Conservation (phyloP, 2,329 filamentous ascomycete genomes). For the Hortaea sp. region DNA sequence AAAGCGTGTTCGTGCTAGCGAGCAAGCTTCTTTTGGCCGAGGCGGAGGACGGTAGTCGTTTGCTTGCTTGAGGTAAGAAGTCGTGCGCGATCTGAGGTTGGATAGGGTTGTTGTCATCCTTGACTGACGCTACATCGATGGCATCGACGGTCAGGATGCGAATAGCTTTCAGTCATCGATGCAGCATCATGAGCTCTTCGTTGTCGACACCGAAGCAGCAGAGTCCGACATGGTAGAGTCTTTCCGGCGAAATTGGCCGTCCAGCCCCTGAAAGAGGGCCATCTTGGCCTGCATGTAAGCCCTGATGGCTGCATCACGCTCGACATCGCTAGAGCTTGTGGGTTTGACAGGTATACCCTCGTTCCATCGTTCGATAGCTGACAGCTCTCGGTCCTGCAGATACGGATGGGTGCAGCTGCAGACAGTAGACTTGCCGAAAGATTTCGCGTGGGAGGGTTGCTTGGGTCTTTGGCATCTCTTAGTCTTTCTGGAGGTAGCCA, state of each 20-base stretch:
- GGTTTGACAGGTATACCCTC: slow-evolving; percentile 13
- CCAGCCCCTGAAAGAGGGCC: slow-evolving; percentile 23
- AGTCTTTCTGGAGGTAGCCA: not conserved
- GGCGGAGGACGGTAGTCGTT: too few relatives aligned
- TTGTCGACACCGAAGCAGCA: too few relatives aligned
- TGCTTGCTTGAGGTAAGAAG: too few relatives aligned
- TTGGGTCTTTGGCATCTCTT: not conserved
- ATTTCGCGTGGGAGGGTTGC: not conserved
- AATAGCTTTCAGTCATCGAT: too few relatives aligned
- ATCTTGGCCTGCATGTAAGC: slow-evolving; percentile 28
- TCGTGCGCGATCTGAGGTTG: too few relatives aligned
- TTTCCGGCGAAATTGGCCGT: not conserved
- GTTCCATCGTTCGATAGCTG: slow-evolving; percentile 21
- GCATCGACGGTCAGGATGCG: too few relatives aligned
- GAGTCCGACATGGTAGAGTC: slow-evolving; percentile 4
- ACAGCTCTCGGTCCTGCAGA: slow-evolving; percentile 13
- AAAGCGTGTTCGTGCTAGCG: too few relatives aligned
- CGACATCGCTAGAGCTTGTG: slow-evolving; percentile 3
- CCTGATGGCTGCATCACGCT: slow-evolving; percentile 20
- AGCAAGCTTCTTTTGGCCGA: too few relatives aligned
- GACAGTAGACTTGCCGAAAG: not conserved
- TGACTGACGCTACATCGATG: too few relatives aligned
- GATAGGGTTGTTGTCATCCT: too few relatives aligned
- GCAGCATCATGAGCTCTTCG: too few relatives aligned
- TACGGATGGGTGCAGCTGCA: slow-evolving; percentile 10